Evolutionary conservation across 768 basidiomycete species (phyloP), one percentile per base, ranked within the genome.

Genomic region (Lactarius tabidus): DNA sequence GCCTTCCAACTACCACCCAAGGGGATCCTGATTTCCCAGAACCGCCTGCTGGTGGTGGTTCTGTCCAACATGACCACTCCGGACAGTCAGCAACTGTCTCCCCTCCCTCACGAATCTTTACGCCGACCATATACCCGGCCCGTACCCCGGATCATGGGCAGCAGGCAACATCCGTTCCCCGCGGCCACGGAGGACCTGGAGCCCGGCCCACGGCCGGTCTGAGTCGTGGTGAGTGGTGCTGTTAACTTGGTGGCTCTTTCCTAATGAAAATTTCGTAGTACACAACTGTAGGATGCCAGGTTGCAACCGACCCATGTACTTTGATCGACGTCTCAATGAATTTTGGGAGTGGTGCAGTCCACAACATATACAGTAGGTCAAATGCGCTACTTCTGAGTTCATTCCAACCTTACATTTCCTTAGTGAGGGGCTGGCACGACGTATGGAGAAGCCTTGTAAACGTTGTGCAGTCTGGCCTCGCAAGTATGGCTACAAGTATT

Each of bases 321-420:
- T 59, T 4, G 63, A 64, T 52, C 12, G 18, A 17, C 57, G 31
- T 3, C 2, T 54, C 63, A 17, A 36, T 35, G 51, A 59, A 17
- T 7, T 12, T 18, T 39, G 63, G 38, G 63, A 64, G 38, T 64
- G 57, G 57, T 64, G 63, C 23, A 59, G 63, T 23, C 36, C 39
- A 3, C 6, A n/a, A 23, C 63, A 64, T n/a, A 64, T 64, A 57
- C 17, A 4, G 63, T 64, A 14, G 5, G 45, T 48, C 10, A 23
- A n/a, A 26, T 31, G 57, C n/a, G 26, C n/a, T 36, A 6, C 9
- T 28, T 39, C 39, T 39, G 33, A 8, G 36, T 12, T 10, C 2
- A 6, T 7, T 17, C 0, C 20, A 41, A 17, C 14, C 52, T 54
- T 20, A 59, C 57, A 8, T 52, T 6, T 12, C 39, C 51, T 43